phyloP scores from a whole-genome alignment of 2,329 filamentous ascomycete genomes.

The Phialocephala subalpina region DNA sequence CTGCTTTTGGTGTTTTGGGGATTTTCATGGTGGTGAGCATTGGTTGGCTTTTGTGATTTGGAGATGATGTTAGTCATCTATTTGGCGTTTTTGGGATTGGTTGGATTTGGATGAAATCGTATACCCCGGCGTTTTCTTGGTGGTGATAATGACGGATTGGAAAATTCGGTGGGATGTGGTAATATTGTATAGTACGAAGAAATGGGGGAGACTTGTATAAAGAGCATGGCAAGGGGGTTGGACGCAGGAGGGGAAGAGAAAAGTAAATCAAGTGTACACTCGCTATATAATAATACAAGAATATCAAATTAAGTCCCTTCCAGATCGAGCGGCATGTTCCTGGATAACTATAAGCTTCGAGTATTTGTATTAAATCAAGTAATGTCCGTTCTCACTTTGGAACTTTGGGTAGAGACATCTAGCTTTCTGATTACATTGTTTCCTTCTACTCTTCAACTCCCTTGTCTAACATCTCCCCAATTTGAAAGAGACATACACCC shows the following conservation, averaged over 20 bases:
- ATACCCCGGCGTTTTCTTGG: not conserved
- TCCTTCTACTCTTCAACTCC: too few species aligned
- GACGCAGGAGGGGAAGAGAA: not conserved
- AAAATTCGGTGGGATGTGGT: not conserved
- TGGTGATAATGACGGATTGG: not conserved
- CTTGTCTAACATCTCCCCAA: too few species aligned
- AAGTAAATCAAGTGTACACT: too few species aligned
- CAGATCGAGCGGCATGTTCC: too few species aligned
- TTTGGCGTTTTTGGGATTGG: slow-evolving; percentile 2
- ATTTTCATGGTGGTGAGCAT: not conserved
- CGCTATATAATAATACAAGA: not conserved
- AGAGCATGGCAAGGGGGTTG: not conserved
- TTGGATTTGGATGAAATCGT: not conserved
- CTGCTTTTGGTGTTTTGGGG: slow-evolving; percentile 14
- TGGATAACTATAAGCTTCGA: too few species aligned
- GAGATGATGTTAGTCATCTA: too few species aligned
- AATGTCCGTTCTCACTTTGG: too few species aligned
- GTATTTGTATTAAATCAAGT: too few species aligned
- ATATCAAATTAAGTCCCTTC: too few species aligned
- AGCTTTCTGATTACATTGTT: too few species aligned
- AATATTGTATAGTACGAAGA: not conserved
- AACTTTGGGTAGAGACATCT: too few species aligned
- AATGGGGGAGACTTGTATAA: not conserved
- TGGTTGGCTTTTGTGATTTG: slow-evolving; percentile 10
- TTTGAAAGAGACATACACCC: too few species aligned